Base-by-base conservation (phyloP, 306 rosid genomes). In the Medicago arabica region DNA sequence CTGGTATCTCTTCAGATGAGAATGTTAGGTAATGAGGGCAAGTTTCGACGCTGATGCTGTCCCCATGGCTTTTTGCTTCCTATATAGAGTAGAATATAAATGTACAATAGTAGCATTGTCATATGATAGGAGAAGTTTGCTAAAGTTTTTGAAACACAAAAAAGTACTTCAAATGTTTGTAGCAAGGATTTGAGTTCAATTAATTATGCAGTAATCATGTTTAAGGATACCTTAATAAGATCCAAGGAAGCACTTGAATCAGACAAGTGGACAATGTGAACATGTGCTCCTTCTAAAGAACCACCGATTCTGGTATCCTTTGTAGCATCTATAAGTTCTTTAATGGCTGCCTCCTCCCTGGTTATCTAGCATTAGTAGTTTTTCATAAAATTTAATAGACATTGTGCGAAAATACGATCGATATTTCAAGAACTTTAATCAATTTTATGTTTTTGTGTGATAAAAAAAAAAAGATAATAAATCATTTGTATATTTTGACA, bases 321-420 rank as follows among this genome's bases (percentile, higher is more conserved):
- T 38, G 98, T 62, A 79, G 84, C 90, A n/a, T 81, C 83, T 72
- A 92, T 83, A 55, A 95, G 95, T 80, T 92, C 82, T 77, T 73
- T 86, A 62, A 95, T 86, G 60, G 98, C 97, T 76, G 91, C 97
- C 84, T 90, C 82, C 83, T 95, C 98, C 98, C 98, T 95, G 85
- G 49, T 85, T 81, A 34, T 73, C 59, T 65, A 71, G n/a, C 11
- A 51, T 57, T 14, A 38, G 15, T 39, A 69, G 25, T 54, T 65
- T 75, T 41, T 57, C 66, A 16, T 44, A 34, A 75, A 63, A 55
- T 47, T 50, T 6, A 49, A 74, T 36, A 16, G 60, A 28, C 68
- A 36, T 67, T 66, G 38, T 69, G 49, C 47, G 46, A 63, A 61
- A 78, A 50, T 44, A 15, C n/a, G 66, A 61, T 28, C 34, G 38